Base-by-base conservation (phyloP, 1,284 basidiomycete genomes). In the Xanthoconium separans region DNA sequence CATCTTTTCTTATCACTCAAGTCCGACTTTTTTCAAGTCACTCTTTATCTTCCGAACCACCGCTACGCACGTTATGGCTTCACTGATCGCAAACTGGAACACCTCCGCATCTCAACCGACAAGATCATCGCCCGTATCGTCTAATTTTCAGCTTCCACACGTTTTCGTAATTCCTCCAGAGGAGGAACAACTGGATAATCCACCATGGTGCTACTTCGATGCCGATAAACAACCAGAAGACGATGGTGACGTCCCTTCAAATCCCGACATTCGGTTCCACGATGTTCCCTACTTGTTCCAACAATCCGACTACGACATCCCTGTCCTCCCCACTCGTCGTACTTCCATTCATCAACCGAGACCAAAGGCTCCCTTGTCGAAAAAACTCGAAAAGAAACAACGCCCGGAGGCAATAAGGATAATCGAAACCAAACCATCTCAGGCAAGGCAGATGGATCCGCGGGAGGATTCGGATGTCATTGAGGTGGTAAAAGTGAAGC, bases 81-180 rank as follows among this genome's bases (percentile, higher is more conserved):
- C 55, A 31, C 34, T 33, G n/a, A 48, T 63, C 55, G 39, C 54
- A 44, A 56, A 49, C 47, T n/a, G 2, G 52, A 56, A 50, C 50
- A 41, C 50, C 24, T 15, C 18, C 34, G 30, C 34, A 31, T 55
- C 59, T 42, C 65, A 55, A 55, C 58, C 58, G 10, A 57, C 56
- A 30, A 45, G 53, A 47, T 39, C 50, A 9, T 31, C 30, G n/a
- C 13, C 44, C 1, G 44, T 34, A n/a, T 42, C 56, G 9, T 61
- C 63, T 27, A 60, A 59, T 42, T 57, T 73, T 30, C 70, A 73
- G 36, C 76, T 85, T 72, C 86, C 84, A 13, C 77, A 82, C 59
- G 83, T 89, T 52, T 83, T 85, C 60, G 80, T 89, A 33, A 75
- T 82, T 40, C 87, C 87, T 12, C 87, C 87, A 29, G 87, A 84